Evolutionary conservation across 371 early-diverging fungal genomes (phyloP), one percentile per base, ranked within the genome.

Genomic region (Lichtheimia corymbifera): DNA sequence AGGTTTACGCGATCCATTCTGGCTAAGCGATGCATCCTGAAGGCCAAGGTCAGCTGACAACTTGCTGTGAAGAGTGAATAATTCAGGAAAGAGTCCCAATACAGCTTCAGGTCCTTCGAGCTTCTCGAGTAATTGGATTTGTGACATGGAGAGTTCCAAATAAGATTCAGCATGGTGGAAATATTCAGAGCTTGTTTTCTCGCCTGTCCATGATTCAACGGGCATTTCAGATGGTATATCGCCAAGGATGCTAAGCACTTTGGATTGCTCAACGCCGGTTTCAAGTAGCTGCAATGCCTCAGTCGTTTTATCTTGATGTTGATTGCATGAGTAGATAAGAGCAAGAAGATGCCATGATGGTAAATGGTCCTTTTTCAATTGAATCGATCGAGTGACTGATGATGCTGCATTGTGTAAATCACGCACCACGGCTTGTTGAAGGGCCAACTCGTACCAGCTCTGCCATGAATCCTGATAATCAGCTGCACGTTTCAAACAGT

Each of bases 301-400:
- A 3, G 62, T 41, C 4, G 66, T 20, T 18, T 63, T 58, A 28
- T 56, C 43, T 42, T 56, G 50, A 27, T 56, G 41, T 45, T 56
- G 52, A 50, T 64, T 58, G 5, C 88, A 83, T 12, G 91, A 88
- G 15, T 90, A 73, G 28, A 95, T 67, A 47, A 95, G 78, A 0
- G 88, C 90, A 28, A 96, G 68, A 22, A 96, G 76, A 69, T 96
- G 92, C 94, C 94, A 96, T 1, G 93, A 88, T 11, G 88, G 78
- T 25, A 88, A 75, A 54, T 87, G 79, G 3, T 73, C 59, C 0
- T 88, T 66, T 17, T 92, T 82, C 22, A 88, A 59, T 49, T 72
- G 70, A 28, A 94, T 66, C 0, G 93, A 84, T 27, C 82, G 73
- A 55, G 85, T 84, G 13, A 90, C 73, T 0, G 79, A 63, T 2